Percentiles rank a stretch among this genome's conserved stretches.
Evolutionary conservation across 441 rosid species (phyloP).

Genomic region (Syzygium malaccense): DNA sequence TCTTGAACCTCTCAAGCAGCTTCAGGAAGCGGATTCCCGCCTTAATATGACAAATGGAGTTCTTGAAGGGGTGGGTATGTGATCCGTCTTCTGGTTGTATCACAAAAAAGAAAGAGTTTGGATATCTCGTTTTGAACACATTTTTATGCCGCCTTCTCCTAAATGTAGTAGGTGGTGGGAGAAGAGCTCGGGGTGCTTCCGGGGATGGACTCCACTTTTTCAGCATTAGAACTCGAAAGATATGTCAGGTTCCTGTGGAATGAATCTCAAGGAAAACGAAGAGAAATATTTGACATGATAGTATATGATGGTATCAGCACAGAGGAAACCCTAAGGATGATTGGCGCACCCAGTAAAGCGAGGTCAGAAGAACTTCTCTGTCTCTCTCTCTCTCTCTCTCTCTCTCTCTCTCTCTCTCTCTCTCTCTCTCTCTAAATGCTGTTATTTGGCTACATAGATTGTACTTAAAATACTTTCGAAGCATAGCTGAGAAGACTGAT

Average conservation of each 20-base stretch:
- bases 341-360: constrained; percentile 65
- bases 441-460: constrained; percentile 29
- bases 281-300: constrained; percentile 44
- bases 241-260: constrained; percentile 46
- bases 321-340: constrained; percentile 74
- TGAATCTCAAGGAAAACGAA: constrained; percentile 26
- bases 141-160: constrained; percentile 3
- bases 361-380: constrained; percentile 32
- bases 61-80: constrained; percentile 93
- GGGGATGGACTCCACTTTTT: constrained; percentile 82
- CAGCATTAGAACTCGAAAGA: constrained; percentile 49
- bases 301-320: constrained; percentile 64
- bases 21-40: constrained; percentile 71
- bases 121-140: background rate
- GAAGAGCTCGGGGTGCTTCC: constrained; percentile 97
- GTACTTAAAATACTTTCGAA: constrained; percentile 72
- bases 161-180: constrained; percentile 67
- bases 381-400: background rate
- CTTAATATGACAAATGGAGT: constrained; percentile 82
- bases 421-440: constrained; percentile 1
- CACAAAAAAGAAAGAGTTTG: background rate
- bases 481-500: constrained; percentile 86
- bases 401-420: background rate
- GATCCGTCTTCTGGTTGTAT: background rate
- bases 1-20: constrained; percentile 69